Evolutionary conservation across 495 filamentous ascomycete species (phyloP).

Genomic region (Rhizodiscina lignyota): DNA sequence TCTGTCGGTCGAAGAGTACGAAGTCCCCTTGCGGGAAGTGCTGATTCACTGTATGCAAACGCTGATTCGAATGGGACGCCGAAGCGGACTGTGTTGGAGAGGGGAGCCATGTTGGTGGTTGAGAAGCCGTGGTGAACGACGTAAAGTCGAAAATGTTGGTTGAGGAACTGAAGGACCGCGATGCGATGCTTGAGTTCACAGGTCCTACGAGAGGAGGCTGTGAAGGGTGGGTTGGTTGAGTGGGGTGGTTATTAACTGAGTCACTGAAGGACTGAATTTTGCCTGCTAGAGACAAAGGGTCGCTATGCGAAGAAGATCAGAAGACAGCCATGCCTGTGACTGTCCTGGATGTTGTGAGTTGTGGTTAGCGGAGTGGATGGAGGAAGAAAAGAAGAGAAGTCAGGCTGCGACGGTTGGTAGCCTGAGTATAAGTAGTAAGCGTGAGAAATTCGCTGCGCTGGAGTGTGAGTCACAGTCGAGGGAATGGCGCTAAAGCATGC

Average conservation of each 20-base stretch:
- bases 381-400: constrained; percentile 14
- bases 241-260: constrained; percentile 19
- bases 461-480: too few relatives aligned
- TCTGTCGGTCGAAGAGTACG: constrained; percentile 22
- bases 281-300: constrained; percentile 32
- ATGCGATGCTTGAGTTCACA: constrained; percentile 39
- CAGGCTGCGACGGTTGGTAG: too few relatives aligned
- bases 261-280: constrained; percentile 29
- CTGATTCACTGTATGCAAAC: constrained; percentile 21
- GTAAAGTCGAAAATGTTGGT: constrained; percentile 32
- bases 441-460: too few relatives aligned
- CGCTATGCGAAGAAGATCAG: constrained; percentile 27
- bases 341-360: constrained; percentile 20
- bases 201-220: constrained; percentile 30
- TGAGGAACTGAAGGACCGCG: constrained; percentile 36
- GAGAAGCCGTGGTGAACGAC: constrained; percentile 49
- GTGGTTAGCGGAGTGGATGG: constrained; percentile 15
- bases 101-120: constrained; percentile 46
- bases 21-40: constrained; percentile 27
- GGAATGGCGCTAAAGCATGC: too few relatives aligned
- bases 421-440: too few relatives aligned
- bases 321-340: constrained; percentile 33
- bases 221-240: constrained; percentile 16
- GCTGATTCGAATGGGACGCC: constrained; percentile 21
- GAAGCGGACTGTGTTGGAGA: constrained; percentile 30